phyloP scores from a whole-genome alignment of 495 filamentous ascomycete species.

The Jackrogersella minutella region DNA sequence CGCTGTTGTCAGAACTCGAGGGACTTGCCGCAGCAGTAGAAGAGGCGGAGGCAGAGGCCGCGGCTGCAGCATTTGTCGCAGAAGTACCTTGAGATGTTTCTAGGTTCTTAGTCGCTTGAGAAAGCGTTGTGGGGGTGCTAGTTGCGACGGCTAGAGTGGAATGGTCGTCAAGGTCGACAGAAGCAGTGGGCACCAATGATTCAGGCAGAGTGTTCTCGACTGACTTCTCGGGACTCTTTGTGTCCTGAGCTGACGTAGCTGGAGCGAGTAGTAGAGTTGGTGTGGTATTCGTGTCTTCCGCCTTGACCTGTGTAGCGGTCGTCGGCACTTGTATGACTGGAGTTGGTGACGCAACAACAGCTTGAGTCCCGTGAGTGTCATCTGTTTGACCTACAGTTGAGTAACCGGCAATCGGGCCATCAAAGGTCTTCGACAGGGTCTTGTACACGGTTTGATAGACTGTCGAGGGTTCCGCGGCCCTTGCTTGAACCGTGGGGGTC shows the following conservation, averaged over 20 bases:
- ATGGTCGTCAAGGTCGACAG: conserved; percentile 11
- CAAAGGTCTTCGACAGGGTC: conserved; percentile 63
- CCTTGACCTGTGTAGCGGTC: conserved; percentile 27
- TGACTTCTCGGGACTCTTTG: conserved; percentile 6
- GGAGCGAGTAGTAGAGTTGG: conserved; percentile 9
- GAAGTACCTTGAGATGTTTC: conserved; percentile 30
- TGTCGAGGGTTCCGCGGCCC: conserved; percentile 46
- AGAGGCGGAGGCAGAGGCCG: conserved; percentile 33
- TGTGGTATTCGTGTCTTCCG: conserved; percentile 16
- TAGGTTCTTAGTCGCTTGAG: conserved; percentile 39
- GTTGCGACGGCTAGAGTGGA: conserved; percentile 29
- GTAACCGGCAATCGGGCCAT: conserved; percentile 64
- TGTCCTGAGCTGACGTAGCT: not conserved
- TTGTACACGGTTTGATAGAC: conserved; percentile 61
- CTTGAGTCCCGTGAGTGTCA: conserved; percentile 32
- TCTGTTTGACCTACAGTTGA: conserved; percentile 51
- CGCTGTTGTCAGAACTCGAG: conserved; percentile 53
- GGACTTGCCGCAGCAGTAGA: conserved; percentile 44
- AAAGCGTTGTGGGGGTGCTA: conserved; percentile 28
- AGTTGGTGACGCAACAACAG: conserved; percentile 7
- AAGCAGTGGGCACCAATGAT: conserved; percentile 15
- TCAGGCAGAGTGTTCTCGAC: conserved; percentile 1
- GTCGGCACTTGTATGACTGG: conserved; percentile 22
- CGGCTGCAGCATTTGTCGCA: conserved; percentile 31
- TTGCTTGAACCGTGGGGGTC: conserved; percentile 33